Conservation (phyloP, 2,329 filamentous ascomycete genomes). For the Aspergillus persii region DNA sequence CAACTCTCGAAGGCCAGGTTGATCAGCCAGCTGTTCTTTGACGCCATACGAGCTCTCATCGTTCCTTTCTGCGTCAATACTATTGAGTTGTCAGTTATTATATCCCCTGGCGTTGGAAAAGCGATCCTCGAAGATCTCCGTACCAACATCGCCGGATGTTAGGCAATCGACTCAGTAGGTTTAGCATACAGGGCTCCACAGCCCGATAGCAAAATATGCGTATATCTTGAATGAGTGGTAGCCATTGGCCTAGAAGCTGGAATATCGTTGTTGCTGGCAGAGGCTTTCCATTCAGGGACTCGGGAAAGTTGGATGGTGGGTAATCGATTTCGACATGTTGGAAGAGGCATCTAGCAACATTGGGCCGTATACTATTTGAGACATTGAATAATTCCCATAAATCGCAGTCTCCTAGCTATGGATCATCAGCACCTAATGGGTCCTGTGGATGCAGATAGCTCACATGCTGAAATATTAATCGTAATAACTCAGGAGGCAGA, state of each 20-base stretch:
- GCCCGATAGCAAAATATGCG: conserved; percentile 1
- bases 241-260: conserved; percentile 4
- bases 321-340: conserved; percentile 3
- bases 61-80: background rate
- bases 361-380: conserved; percentile 2
- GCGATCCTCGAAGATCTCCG: background rate
- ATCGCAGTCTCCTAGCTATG: conserved; percentile 1
- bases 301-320: conserved; percentile 4
- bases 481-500: conserved; percentile 1
- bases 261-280: conserved; percentile 3
- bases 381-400: conserved; percentile 3
- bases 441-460: background rate
- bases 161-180: conserved; percentile 2
- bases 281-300: conserved; percentile 1
- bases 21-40: background rate
- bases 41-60: background rate
- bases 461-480: conserved; percentile 1
- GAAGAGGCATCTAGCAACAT: conserved; percentile 4
- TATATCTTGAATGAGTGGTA: conserved; percentile 1
- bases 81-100: conserved; percentile 1
- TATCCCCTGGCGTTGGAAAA: conserved; percentile 1
- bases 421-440: background rate
- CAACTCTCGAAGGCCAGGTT: background rate
- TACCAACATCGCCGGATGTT: conserved; percentile 1
- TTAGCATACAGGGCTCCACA: conserved; percentile 5